Base-by-base conservation (phyloP, 2,329 filamentous ascomycete genomes). In the Pseudocercospora macadamiae region DNA sequence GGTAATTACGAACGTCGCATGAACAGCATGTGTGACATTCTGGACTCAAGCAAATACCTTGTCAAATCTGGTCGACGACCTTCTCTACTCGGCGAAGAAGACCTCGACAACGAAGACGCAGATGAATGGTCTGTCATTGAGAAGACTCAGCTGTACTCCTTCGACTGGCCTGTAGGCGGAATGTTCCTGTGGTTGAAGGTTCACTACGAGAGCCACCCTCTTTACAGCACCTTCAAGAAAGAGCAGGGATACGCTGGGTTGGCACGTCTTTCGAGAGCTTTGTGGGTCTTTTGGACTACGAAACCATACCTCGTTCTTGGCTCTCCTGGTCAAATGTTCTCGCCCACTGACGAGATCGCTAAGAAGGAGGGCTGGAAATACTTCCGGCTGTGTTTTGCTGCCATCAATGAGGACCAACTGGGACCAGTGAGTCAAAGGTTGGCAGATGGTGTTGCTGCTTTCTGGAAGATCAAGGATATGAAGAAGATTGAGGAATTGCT, bases 181-280 rank as follows among this genome's bases (percentile, higher is more conserved):
- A 97, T 97, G 92, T 97, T 96, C 74, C 76, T 96, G 56, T 97
- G 93, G 93, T 69, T 96, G 3, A 82, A 84, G 56, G 76, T 95
- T 61, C 82, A 86, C 71, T 89, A 92, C 67, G 83, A 88, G 55
- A 79, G 80, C 1, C 92, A 96, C 70, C 90, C 91, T 10, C 80
- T 96, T 12, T 87, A 80, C 72, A 73, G 74, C 23, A 71, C 77
- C 39, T 74, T 84, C 34, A 76, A 89, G 18, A 66, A 64, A 7
- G 53, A 65, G 10, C n/a, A n/a, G n/a, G n/a, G n/a, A n/a, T 34
- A 59, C 16, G 55, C 51, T 42, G 76, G 82, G 51, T 80, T 83
- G 0, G 72, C 82, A 8, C 77, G 80, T 21, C 80, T 96, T 1
- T 79, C 84, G 2, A 79, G 78, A 14, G 89, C 88, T 0, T 77